phyloP scores from a whole-genome alignment of 1,139 yeast genomes.

The Candida smagusa region DNA sequence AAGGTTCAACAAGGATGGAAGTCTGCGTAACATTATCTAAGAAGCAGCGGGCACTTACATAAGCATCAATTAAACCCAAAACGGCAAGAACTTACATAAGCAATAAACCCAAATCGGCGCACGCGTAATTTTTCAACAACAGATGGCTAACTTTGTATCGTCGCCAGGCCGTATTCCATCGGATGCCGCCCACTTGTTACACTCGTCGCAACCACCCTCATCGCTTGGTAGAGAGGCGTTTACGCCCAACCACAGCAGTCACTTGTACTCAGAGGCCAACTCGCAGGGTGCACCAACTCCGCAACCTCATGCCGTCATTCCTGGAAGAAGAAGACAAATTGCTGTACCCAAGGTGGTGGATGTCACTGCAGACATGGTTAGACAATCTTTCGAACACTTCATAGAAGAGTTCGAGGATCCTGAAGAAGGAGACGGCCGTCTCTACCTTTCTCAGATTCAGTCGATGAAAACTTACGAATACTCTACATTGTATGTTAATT shows the following conservation, averaged over 20 bases:
- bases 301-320: conserved; percentile 14
- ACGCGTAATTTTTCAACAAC: neutral
- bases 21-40: too few relatives aligned
- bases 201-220: conserved; percentile 45
- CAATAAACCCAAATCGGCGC: too few relatives aligned
- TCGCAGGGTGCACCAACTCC: conserved; percentile 18
- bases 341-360: conserved; percentile 86
- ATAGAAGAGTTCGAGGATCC: conserved; percentile 57
- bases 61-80: conserved; percentile 16
- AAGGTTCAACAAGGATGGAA: conserved; percentile 20
- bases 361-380: conserved; percentile 88
- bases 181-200: conserved; percentile 43
- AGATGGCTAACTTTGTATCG: conserved; percentile 45
- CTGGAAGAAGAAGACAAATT: conserved; percentile 50
- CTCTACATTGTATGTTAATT: conserved; percentile 81
- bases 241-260: conserved; percentile 20
- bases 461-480: conserved; percentile 76
- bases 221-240: conserved; percentile 35
- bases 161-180: conserved; percentile 47
- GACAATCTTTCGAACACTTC: conserved; percentile 82
- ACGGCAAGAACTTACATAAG: conserved; percentile 13
- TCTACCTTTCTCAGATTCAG: conserved; percentile 77
- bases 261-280: conserved; percentile 17
- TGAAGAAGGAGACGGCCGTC: conserved; percentile 46
- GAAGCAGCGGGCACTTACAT: neutral